Base-by-base conservation (phyloP, 2,329 filamentous ascomycete genomes). In the Pestalotiopsis sp. region DNA sequence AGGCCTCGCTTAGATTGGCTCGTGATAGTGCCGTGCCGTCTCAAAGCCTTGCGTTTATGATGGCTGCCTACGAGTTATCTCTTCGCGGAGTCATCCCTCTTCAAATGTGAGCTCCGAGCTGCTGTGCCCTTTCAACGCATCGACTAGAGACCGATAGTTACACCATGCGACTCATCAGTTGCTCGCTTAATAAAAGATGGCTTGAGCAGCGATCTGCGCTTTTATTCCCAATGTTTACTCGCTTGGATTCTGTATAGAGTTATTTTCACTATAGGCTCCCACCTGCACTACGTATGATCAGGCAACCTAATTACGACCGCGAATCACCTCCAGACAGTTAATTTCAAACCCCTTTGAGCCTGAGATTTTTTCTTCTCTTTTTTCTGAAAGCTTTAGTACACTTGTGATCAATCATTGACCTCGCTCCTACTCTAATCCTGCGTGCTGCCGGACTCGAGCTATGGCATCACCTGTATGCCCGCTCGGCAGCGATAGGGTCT, bases 401-500 rank as follows among this genome's bases (percentile, higher is more conserved):
- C 31, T 9, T 36, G 45, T 52, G 14, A 12, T 52, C 1, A 13
- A 17, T 23, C 11, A 59, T 27, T 27, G 57, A 3, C 31, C 17
- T 12, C 23, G 9, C 6, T 3, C 13, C 27, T 3, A 59, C 1
- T 59, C 11, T 12, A 20, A n/a, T 7, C n/a, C 23, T 13, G 14
- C 13, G 57, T 13, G 1, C 5, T 36, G 12, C 25, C 11, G 23
- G 27, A 1, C 23, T 59, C 20, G 6, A 27, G 12, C 57, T 2
- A 66, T 66, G 64, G 64, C 49, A 41, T 39, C 56, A 12, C 7
- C 23, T 23, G 6, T 23, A 9, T 69, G 68, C 45, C n/a, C 12
- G 39, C 25, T 57, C 23, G 25, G 25, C 14, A 52, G 67, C 39
- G 73, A 76, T 23, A 62, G 25, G 36, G 57, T 68, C 12, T 75